Evolutionary conservation across 805 yeast genomes (phyloP).

Genomic region (Kuraishia floccosa): DNA sequence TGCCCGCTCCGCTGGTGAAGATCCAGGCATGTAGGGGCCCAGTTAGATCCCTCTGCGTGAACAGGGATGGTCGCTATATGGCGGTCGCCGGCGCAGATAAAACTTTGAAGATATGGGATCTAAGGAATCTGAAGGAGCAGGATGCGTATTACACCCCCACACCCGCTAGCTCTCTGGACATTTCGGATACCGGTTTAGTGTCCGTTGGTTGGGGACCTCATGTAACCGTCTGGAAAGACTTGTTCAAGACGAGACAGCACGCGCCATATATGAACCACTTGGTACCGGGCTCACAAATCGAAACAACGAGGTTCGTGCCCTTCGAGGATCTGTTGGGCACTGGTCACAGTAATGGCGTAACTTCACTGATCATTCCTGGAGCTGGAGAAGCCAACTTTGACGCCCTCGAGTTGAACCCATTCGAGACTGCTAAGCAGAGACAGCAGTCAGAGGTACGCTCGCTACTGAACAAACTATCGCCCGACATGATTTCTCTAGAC

Average conservation of each 20-base stretch:
- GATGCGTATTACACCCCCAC: slow-evolving; percentile 70
- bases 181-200: slow-evolving; percentile 80
- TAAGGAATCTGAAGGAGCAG: slow-evolving; percentile 68
- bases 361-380: slow-evolving; percentile 89
- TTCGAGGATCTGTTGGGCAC: slow-evolving; percentile 93
- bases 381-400: slow-evolving; percentile 97
- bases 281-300: slow-evolving; percentile 66
- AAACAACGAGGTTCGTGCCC: slow-evolving; percentile 69
- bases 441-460: slow-evolving; percentile 86
- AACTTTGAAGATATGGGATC: slow-evolving; percentile 84
- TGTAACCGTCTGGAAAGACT: slow-evolving; percentile 89
- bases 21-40: slow-evolving; percentile 80
- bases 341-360: slow-evolving; percentile 70
- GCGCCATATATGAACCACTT: slow-evolving; percentile 91
- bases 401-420: slow-evolving; percentile 88
- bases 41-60: slow-evolving; percentile 72
- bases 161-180: slow-evolving; percentile 68
- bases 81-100: slow-evolving; percentile 86
- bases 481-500: slow-evolving; percentile 88
- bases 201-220: slow-evolving; percentile 96
- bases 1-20: slow-evolving; percentile 77
- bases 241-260: slow-evolving; percentile 52
- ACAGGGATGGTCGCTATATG: slow-evolving; percentile 91
- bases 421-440: slow-evolving; percentile 83
- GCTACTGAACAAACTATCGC: slow-evolving; percentile 76